Evolutionary conservation across 345 rosid species (phyloP).

Genomic region (Brassica napus): Da-Ae NC_063449.1:21264001-21264500

Average conservation of each 20-base stretch:
- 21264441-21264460: background rate
- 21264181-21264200: background rate
- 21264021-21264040: background rate
- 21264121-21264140: conserved; percentile 25
- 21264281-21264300: background rate
- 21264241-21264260: background rate
- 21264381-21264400: background rate
- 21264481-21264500: conserved; percentile 31
- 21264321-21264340: conserved; percentile 29
- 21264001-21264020: background rate
- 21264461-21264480: conserved; percentile 30
- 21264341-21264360: background rate
- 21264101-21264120: background rate
- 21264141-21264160: conserved; percentile 11
- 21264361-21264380: background rate
- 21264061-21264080: background rate
- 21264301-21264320: conserved; percentile 4
- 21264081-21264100: background rate
- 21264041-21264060: background rate
- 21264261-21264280: background rate
- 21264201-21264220: background rate
- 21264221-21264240: background rate
- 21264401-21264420: background rate
- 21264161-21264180: background rate
- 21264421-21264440: background rate